Base-by-base conservation (phyloP, 2,329 filamentous ascomycete genomes). In the Hymenoscyphus salicellus region DNA sequence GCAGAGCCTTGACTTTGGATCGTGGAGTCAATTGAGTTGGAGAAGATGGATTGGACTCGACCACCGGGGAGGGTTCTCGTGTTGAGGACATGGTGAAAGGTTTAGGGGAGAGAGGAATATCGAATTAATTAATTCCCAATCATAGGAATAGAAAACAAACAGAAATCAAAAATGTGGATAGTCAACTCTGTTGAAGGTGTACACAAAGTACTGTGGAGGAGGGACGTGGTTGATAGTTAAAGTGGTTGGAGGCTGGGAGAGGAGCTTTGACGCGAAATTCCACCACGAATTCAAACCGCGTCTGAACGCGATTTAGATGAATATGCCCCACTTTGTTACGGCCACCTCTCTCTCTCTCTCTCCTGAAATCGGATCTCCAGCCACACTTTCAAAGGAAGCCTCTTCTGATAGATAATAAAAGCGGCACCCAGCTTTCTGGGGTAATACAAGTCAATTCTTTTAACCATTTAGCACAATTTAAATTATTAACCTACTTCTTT, bases 1-100 rank as follows among this genome's bases (percentile, higher is more conserved):
- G 72, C 60, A 86, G 75, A 23, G 84, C 83, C 69, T 77, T 79
- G 59, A 87, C 79, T 69, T 86, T 88, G 23, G 85, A 82, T 49
- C 77, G 78, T 5, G 84, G 85, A 11, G 84, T 81, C 61, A 84
- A 73, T 69, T 73, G 69, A 46, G 62, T 59, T 57, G 72, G 72
- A 59, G 83, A 78, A 55, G 80, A 77, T 56, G 81, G 78, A 49
- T 76, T 77, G 58, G 78, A 79, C 66, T 75, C 78, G 69, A 77
- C 75, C 61, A 76, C 79, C 49, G 80, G 80, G 55, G 82, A 82
- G n/a, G 80, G 75, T 61, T 80, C 77, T 71, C 78, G 76, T 65
- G 79, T 75, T 41, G 82, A 81, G 73, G 82, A 77, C 84, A 86
- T 86, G 62, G 56, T 33, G 52, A 26, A 49, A 55, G 56, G 59